Conservation (phyloP, 257 asterid species). For the Solanum paucissectum region DNA sequence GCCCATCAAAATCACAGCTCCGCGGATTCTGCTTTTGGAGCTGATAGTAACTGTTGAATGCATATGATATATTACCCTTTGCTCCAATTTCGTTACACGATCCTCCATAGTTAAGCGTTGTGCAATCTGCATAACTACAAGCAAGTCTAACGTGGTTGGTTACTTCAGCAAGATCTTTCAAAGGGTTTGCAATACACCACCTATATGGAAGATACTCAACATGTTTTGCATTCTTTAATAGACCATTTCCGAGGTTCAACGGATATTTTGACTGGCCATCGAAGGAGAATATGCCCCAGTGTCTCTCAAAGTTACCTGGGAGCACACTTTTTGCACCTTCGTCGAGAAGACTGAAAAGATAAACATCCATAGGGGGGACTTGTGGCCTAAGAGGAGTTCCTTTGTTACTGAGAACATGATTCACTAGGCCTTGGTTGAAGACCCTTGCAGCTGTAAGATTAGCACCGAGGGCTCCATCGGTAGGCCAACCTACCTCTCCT, state of each 20-base stretch:
- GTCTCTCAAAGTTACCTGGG: slow-evolving; percentile 89
- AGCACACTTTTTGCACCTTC: slow-evolving; percentile 79
- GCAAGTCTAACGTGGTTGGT: slow-evolving; percentile 58
- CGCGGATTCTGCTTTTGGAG: slow-evolving; percentile 50
- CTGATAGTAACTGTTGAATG: slow-evolving; percentile 88
- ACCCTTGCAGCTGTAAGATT: slow-evolving; percentile 71
- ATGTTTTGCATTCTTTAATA: slow-evolving; percentile 51
- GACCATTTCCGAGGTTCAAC: slow-evolving; percentile 65
- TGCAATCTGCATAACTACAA: slow-evolving; percentile 80
- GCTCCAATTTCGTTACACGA: slow-evolving; percentile 63
- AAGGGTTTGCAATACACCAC: slow-evolving; percentile 87
- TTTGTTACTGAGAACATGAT: slow-evolving; percentile 40
- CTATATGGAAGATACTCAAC: slow-evolving; percentile 80
- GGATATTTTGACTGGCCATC: slow-evolving; percentile 92
- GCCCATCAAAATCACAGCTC: slow-evolving; percentile 92
- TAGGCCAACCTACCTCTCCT: slow-evolving; percentile 97
- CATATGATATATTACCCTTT: slow-evolving; percentile 80
- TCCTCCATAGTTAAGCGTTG: slow-evolving; percentile 77
- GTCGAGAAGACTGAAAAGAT: slow-evolving; percentile 77
- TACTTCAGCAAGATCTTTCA: slow-evolving; percentile 54
- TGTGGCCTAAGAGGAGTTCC: slow-evolving; percentile 90
- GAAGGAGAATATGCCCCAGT: slow-evolving; percentile 90
- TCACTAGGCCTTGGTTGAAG: slow-evolving; percentile 74
- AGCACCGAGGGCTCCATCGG: slow-evolving; percentile 70
- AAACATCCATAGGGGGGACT: slow-evolving; percentile 68